Percentiles rank a stretch among this genome's conserved stretches.
Evolutionary conservation across 441 rosid genomes (phyloP).

Genomic region (Gossypium davidsonii): DNA sequence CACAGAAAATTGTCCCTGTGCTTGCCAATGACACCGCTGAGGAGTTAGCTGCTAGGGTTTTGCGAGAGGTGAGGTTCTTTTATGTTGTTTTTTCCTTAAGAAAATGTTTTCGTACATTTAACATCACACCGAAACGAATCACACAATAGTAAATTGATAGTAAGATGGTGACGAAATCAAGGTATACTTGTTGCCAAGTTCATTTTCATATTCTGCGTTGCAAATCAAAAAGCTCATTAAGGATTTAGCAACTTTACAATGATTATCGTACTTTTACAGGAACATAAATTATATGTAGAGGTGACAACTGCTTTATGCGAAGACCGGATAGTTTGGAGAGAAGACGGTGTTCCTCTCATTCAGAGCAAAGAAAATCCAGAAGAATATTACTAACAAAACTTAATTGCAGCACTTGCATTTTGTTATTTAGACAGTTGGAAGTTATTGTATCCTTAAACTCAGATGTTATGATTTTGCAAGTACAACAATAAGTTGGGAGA

Average conservation of each 20-base stretch:
- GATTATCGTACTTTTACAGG: constrained; percentile 29
- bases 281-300: constrained; percentile 67
- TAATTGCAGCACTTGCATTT: background rate
- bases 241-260: background rate
- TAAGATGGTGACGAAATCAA: background rate
- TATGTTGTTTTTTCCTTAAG: background rate
- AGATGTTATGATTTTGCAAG: background rate
- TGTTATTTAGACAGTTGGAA: background rate
- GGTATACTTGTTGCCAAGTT: background rate
- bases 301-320: constrained; percentile 63
- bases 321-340: constrained; percentile 68
- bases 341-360: constrained; percentile 80
- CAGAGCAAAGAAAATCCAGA: constrained; percentile 44
- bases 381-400: constrained; percentile 24
- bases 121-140: background rate
- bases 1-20: constrained; percentile 67
- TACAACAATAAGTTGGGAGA: background rate
- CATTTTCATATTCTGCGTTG: too few species aligned
- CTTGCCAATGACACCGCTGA: constrained; percentile 54
- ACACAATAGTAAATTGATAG: background rate
- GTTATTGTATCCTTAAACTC: background rate
- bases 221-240: background rate
- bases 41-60: constrained; percentile 74
- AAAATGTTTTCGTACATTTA: background rate
- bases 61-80: constrained; percentile 39